Conservation (phyloP, 345 rosid species). For the Noccaea bulbosa region DNA sequence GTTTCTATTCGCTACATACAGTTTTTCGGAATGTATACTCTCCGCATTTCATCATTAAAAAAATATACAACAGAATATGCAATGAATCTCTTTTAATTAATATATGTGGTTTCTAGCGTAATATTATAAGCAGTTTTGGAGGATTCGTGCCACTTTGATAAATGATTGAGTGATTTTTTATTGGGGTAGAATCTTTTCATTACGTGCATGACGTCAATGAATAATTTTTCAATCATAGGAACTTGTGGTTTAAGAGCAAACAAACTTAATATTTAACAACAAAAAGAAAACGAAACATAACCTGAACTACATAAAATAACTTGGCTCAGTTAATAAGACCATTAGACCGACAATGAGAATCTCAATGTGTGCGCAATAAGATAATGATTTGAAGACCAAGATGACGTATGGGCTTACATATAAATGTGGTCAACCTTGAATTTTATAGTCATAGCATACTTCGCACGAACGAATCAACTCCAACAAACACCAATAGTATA, state of each 20-base stretch:
- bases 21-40: background rate
- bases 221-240: conserved; percentile 12
- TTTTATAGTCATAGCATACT: conserved; percentile 32
- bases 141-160: conserved; percentile 5
- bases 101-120: conserved; percentile 2
- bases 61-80: conserved; percentile 2
- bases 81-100: conserved; percentile 21
- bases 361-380: conserved; percentile 11
- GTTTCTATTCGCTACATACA: conserved; percentile 14
- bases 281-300: conserved; percentile 14
- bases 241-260: conserved; percentile 20
- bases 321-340: conserved; percentile 15
- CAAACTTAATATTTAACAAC: background rate
- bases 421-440: conserved; percentile 34
- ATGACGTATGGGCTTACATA: conserved; percentile 47
- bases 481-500: conserved; percentile 25
- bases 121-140: conserved; percentile 12
- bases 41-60: background rate
- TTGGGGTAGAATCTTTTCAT: conserved; percentile 20
- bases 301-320: conserved; percentile 19
- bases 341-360: conserved; percentile 29
- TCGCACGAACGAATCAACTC: conserved; percentile 38
- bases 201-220: conserved; percentile 23
- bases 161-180: background rate
- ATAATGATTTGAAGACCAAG: conserved; percentile 26